Conservation (phyloP, 495 filamentous ascomycete genomes). For the Parmelia sp. region DNA sequence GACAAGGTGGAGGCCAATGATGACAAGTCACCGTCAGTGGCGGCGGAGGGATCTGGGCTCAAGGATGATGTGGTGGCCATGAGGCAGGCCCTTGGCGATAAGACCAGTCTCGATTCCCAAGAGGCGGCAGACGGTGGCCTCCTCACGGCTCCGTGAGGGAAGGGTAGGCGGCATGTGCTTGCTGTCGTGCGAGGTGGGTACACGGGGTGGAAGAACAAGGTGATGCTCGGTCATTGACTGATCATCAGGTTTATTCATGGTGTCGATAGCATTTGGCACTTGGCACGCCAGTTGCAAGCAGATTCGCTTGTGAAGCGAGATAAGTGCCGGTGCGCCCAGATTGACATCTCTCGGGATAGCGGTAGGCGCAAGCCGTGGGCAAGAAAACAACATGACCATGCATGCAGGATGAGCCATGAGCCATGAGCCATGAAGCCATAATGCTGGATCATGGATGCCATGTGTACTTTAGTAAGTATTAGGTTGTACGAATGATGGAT, state of each 20-base stretch:
- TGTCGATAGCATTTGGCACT: too few species aligned
- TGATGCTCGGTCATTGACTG: neutral
- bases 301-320: neutral
- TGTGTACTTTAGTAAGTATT: too few species aligned
- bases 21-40: slow-evolving; percentile 5
- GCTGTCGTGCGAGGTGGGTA: neutral
- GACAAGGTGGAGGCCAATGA: neutral
- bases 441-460: too few species aligned
- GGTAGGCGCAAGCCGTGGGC: neutral
- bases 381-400: neutral
- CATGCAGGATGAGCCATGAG: too few species aligned
- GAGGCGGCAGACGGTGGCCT: neutral
- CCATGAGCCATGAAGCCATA: neutral
- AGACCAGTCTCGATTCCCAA: slow-evolving; percentile 1
- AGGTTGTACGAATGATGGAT: neutral
- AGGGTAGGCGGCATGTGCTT: neutral
- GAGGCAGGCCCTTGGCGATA: neutral
- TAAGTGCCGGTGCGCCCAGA: slow-evolving; percentile 1
- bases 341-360: neutral
- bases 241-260: neutral
- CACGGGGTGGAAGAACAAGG: neutral
- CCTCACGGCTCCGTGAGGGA: neutral
- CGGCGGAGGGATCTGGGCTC: neutral
- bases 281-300: slow-evolving; percentile 3
- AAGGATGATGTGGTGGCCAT: neutral